Percentiles rank a stretch among this genome's conserved stretches.
These are phyloP conservation scores for Trichoderma koningiopsis DNA, from an alignment of 2,329 filamentous ascomycete species.

Conservation along the genomic window DNA sequence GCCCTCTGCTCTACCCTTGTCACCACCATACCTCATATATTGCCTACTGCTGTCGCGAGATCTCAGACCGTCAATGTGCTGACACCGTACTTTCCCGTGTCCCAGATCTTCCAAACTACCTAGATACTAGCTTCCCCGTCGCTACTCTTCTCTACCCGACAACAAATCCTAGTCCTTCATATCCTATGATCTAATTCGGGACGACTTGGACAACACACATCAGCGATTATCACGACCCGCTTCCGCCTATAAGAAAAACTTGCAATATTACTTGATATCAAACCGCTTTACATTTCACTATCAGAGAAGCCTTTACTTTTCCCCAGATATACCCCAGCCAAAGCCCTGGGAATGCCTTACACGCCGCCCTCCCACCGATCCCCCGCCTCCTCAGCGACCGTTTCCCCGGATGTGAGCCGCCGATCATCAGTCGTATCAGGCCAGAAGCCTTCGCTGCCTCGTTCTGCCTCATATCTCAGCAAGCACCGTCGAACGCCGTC, in stretches of 20 bases:
- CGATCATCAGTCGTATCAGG: conserved; percentile 57
- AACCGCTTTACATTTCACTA: conserved; percentile 1
- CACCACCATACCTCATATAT: neutral
- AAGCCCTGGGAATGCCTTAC: conserved; percentile 72
- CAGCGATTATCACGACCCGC: neutral
- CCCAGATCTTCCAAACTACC: conserved; percentile 1
- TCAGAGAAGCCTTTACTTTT: neutral
- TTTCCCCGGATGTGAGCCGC: conserved; percentile 60
- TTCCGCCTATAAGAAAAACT: conserved; percentile 8
- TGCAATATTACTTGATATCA: neutral
- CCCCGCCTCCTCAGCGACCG: conserved; percentile 59
- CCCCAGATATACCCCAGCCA: conserved; percentile 1
- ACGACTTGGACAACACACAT: neutral
- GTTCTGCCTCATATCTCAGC: conserved; percentile 67
- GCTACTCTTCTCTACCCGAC: conserved; percentile 5
- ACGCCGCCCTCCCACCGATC: conserved; percentile 74
- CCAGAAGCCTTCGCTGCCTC: conserved; percentile 58
- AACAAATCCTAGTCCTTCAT: neutral
- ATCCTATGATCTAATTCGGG: conserved; percentile 23
- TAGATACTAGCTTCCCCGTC: conserved; percentile 21
- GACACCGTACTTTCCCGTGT: conserved; percentile 25
- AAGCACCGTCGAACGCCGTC: conserved; percentile 64
- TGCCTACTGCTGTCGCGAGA: neutral
- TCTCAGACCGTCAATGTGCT: conserved; percentile 12
- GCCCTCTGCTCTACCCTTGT: neutral